Conservation (phyloP, 1,139 yeast species). For the Geotrichum restrictum region DNA sequence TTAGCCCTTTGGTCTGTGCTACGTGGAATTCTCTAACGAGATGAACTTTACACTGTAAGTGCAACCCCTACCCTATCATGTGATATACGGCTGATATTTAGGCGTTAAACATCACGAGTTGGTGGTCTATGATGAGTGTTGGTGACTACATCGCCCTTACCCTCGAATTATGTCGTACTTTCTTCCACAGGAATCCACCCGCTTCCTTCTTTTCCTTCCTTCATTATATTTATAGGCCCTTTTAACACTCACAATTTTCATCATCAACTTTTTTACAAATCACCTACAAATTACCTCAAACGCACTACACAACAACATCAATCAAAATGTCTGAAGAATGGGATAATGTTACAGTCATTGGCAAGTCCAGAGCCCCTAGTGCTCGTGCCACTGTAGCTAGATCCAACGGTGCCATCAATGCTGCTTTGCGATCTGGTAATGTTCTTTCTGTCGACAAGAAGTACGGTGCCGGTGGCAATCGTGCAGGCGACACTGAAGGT, state of each 20-base stretch:
- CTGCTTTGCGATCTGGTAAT: slow-evolving; percentile 87
- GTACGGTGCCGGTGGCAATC: slow-evolving; percentile 65
- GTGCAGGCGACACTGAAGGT: slow-evolving; percentile 76
- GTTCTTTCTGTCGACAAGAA: slow-evolving; percentile 92
- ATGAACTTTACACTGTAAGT: no score
- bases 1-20: neutral
- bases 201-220: neutral
- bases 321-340: slow-evolving; percentile 43
- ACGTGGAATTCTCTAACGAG: neutral
- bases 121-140: neutral
- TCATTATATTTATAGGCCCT: neutral
- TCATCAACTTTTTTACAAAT: no score
- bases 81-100: slow-evolving; percentile 3
- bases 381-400: slow-evolving; percentile 85
- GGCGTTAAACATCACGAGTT: no score
- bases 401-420: slow-evolving; percentile 73
- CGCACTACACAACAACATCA: neutral
- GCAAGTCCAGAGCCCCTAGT: slow-evolving; percentile 81
- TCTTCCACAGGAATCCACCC: slow-evolving; percentile 1
- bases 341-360: slow-evolving; percentile 86
- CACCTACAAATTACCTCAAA: no score
- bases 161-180: neutral
- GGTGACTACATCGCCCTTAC: neutral
- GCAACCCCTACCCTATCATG: neutral
- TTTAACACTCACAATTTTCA: neutral